Evolutionary conservation across 441 rosid species (phyloP).

Genomic region (Brassica hybrid): DNA sequence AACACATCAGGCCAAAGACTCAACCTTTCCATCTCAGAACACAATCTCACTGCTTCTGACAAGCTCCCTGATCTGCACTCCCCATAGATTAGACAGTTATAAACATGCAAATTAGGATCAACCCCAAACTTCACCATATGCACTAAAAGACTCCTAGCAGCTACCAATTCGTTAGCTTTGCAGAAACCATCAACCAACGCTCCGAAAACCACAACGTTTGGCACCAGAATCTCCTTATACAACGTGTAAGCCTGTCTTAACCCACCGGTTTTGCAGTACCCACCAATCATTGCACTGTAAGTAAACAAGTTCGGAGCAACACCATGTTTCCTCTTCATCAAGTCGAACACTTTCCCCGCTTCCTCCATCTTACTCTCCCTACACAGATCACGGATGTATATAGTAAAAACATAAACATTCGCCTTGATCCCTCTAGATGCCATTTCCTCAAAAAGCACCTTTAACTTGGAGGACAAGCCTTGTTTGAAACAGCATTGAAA

Average conservation of each 20-base stretch:
- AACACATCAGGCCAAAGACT: constrained; percentile 56
- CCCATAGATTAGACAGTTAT: constrained; percentile 58
- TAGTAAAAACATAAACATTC: constrained; percentile 59
- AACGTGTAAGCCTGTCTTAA: constrained; percentile 49
- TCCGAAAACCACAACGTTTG: constrained; percentile 63
- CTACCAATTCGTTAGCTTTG: constrained; percentile 52
- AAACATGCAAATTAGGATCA: constrained; percentile 55
- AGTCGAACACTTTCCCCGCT: constrained; percentile 53
- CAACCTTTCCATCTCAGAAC: constrained; percentile 52
- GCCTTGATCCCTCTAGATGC: constrained; percentile 51
- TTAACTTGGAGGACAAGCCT: constrained; percentile 52
- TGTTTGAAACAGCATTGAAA: constrained; percentile 60
- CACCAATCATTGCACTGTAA: constrained; percentile 59
- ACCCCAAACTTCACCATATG: constrained; percentile 63
- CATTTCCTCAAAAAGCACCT: constrained; percentile 59
- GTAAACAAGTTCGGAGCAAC: constrained; percentile 64
- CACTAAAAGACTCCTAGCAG: constrained; percentile 55
- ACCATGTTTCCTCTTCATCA: constrained; percentile 52
- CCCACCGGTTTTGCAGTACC: constrained; percentile 56
- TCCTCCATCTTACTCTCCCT: constrained; percentile 49
- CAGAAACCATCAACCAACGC: constrained; percentile 65
- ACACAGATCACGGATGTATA: constrained; percentile 62
- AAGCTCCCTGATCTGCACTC: constrained; percentile 52
- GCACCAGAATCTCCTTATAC: constrained; percentile 49
- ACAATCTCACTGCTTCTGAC: constrained; percentile 51